A percentile compares a stretch with the other conserved stretches of the same genome.
Conservation (phyloP, 1,139 yeast genomes). For the Geotrichum restrictum region DNA sequence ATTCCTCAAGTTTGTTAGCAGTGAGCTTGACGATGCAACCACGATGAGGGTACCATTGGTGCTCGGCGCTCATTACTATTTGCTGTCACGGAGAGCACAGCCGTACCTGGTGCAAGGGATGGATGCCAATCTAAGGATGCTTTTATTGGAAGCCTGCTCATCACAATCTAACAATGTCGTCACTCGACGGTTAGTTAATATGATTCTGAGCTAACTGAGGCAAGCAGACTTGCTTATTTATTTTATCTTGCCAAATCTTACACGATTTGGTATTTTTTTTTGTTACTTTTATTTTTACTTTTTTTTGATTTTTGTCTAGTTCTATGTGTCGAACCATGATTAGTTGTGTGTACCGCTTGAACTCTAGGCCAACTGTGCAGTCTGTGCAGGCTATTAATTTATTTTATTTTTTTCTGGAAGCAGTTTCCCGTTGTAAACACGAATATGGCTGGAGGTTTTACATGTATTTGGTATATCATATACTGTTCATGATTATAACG, state of each 20-base stretch:
- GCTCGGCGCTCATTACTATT: constrained; percentile 20
- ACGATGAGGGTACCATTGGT: constrained; percentile 21
- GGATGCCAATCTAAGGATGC: constrained; percentile 17
- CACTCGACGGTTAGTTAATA: constrained; percentile 24
- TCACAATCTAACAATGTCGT: constrained; percentile 12
- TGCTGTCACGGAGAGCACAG: constrained; percentile 13
- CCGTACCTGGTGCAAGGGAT: background rate
- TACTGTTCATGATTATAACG: too few relatives aligned
- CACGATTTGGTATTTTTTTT: background rate
- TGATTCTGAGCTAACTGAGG: constrained; percentile 21
- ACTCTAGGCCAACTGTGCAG: background rate
- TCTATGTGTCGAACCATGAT: background rate
- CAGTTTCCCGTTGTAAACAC: too few relatives aligned
- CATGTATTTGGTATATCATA: too few relatives aligned
- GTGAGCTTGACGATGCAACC: background rate
- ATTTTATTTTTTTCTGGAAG: too few relatives aligned
- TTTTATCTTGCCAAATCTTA: background rate
- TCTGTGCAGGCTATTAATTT: too few relatives aligned
- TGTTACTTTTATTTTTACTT: background rate
- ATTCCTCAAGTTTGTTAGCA: constrained; percentile 6
- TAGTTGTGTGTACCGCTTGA: background rate
- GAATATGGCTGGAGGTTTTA: too few relatives aligned
- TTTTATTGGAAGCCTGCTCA: constrained; percentile 13
- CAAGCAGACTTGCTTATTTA: background rate
- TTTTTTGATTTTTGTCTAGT: background rate